These are phyloP conservation scores for Phytophthora sp. DNA, from an alignment of 352 stramenopile species.

Conservation along the genomic window DNA sequence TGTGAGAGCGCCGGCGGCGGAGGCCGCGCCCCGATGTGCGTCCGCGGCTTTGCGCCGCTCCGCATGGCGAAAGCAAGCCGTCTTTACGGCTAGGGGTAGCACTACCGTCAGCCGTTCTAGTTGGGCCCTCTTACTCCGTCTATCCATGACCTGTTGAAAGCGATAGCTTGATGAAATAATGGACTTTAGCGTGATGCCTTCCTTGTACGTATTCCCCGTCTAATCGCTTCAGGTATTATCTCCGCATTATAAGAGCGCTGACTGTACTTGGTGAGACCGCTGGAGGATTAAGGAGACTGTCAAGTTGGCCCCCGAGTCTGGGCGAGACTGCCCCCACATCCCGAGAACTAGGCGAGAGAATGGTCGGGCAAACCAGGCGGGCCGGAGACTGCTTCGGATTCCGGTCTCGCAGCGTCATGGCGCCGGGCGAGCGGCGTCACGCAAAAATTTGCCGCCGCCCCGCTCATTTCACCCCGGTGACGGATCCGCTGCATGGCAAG, in stretches of 20 bases:
- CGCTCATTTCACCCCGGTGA: no score
- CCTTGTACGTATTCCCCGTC: no score
- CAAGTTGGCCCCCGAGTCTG: no score
- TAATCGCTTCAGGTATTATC: no score
- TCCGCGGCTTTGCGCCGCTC: background rate
- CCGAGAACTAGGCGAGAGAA: constrained; percentile 2
- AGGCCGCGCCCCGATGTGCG: constrained; percentile 5
- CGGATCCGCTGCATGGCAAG: no score
- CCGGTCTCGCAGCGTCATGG: background rate
- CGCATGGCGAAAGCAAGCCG: constrained; percentile 28
- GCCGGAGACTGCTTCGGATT: background rate
- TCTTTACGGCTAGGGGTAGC: constrained; percentile 20
- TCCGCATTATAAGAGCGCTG: no score
- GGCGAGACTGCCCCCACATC: background rate
- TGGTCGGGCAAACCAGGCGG: constrained; percentile 18
- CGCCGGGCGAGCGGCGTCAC: background rate
- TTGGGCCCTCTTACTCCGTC: no score
- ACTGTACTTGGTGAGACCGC: background rate
- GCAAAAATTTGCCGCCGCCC: background rate
- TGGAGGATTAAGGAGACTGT: no score
- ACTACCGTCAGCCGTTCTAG: no score
- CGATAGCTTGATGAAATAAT: no score
- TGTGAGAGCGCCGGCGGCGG: constrained; percentile 13
- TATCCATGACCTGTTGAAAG: no score
- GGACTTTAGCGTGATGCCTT: no score